Percentiles rank a stretch among this genome's conserved stretches.
Conservation (phyloP, 192 early-diverging fungal genomes). For the Podila epigama region DNA sequence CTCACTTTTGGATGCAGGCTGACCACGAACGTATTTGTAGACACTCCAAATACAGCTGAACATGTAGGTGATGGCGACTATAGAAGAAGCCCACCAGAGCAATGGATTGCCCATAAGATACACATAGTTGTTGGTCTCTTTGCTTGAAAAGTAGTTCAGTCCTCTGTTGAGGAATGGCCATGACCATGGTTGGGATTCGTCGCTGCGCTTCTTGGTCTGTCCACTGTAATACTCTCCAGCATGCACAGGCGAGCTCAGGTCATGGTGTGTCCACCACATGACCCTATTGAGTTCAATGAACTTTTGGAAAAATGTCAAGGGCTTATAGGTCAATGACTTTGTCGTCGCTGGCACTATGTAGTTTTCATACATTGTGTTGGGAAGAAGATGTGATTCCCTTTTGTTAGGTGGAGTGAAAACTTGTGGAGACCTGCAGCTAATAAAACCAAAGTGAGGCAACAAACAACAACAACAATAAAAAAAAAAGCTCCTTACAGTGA, state of each 20-base stretch:
- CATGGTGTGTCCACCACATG: constrained; percentile 88
- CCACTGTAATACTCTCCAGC: constrained; percentile 11
- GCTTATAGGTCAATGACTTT: constrained; percentile 58
- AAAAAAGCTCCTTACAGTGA: constrained; percentile 1
- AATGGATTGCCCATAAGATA: constrained; percentile 92
- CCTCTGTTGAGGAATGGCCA: constrained; percentile 90
- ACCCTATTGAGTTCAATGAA: constrained; percentile 83
- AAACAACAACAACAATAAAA: not conserved
- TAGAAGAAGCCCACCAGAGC: constrained; percentile 78
- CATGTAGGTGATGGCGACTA: constrained; percentile 64
- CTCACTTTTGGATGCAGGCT: not conserved
- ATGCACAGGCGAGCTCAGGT: constrained; percentile 85
- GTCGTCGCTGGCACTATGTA: constrained; percentile 63
- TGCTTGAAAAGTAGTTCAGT: constrained; percentile 83
- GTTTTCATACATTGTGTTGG: too few species aligned
- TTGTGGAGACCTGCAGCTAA: too few species aligned
- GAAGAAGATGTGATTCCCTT: too few species aligned
- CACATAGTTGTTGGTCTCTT: constrained; percentile 70
- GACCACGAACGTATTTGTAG: not conserved
- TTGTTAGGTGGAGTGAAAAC: too few species aligned
- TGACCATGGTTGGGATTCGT: constrained; percentile 83
- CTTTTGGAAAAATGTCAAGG: constrained; percentile 79
- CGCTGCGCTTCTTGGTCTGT: constrained; percentile 59
- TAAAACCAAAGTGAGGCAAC: not conserved
- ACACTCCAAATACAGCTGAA: constrained; percentile 10